Base-by-base conservation (phyloP, 768 basidiomycete genomes). In the Xerocomellus dryophilus region DNA sequence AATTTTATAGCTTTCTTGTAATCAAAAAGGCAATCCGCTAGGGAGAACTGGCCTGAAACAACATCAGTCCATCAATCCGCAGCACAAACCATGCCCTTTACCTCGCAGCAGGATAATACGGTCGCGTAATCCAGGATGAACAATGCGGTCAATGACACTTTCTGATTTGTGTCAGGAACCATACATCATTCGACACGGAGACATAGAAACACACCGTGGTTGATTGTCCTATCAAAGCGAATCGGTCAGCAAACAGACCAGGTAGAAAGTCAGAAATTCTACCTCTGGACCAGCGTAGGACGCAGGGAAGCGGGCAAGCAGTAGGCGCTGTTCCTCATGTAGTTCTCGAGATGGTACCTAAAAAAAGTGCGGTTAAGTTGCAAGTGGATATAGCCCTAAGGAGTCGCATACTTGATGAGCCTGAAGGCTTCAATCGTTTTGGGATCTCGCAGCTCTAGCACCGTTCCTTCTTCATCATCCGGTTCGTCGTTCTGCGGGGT, bases 341-440 rank as follows among this genome's bases (percentile, higher is more conserved):
- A 93, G 62, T 96, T 96, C 61, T 93, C 89, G 45, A 98, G 77
- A 66, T 98, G 95, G 70, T 96, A 95, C 55, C 91, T 92, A 47
- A 10, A 42, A n/a, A 35, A 25, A 41, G 23, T 29, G 29, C 41
- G 41, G 9, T 42, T 58, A 18, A 59, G 40, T 43, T 39, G 25
- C 35, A 50, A 44, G 35, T 8, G 7, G n/a, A 36, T n/a, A 38
- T 15, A 21, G 10, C 31, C 23, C 12, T 18, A 41, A 47, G 23
- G n/a, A n/a, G 39, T 20, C 35, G 71, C 83, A 14, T 63, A 90
- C 90, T 82, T 81, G 56, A 93, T 87, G 15, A 93, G 79, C 69
- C 92, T 93, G 61, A 86, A 81, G 1, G 91, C 90, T 65, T 93
- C 91, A 12, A 78, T 76, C 65, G 81, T 83, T 66, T 87, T 88